Evolutionary conservation across 2,329 filamentous ascomycete species (phyloP).

Genomic region (Aspergillus tubingensis): DNA sequence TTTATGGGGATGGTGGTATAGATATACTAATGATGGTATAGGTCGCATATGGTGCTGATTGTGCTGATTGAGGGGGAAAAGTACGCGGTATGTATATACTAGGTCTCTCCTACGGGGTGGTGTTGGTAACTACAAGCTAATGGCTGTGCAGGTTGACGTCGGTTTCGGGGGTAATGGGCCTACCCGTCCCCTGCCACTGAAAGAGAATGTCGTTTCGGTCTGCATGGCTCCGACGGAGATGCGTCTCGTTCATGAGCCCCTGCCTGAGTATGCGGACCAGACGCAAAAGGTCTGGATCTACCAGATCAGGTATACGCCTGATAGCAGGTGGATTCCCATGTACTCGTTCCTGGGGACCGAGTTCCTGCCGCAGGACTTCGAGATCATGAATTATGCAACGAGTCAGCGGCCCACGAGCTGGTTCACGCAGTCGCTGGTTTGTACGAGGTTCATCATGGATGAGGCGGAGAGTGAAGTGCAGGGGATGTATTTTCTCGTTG

Average conservation of each 20-base stretch:
- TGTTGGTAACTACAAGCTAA: constrained; percentile 6
- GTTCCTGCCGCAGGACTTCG: constrained; percentile 63
- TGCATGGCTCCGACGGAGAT: constrained; percentile 58
- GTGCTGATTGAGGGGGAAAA: constrained; percentile 55
- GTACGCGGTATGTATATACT: constrained; percentile 45
- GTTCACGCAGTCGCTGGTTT: constrained; percentile 58
- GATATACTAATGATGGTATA: constrained; percentile 12
- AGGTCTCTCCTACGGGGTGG: too few relatives aligned
- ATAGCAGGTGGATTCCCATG: constrained; percentile 58
- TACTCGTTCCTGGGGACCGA: constrained; percentile 69
- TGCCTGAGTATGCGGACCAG: constrained; percentile 47
- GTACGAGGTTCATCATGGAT: constrained; percentile 57
- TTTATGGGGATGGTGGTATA: background rate
- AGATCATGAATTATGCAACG: constrained; percentile 60
- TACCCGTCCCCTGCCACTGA: constrained; percentile 59
- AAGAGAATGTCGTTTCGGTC: constrained; percentile 40
- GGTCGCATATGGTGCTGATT: constrained; percentile 63
- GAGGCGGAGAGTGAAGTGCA: constrained; percentile 47
- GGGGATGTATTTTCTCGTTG: constrained; percentile 57
- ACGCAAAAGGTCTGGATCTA: constrained; percentile 62
- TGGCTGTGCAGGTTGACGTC: constrained; percentile 54
- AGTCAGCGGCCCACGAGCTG: constrained; percentile 53
- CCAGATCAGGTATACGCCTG: constrained; percentile 55
- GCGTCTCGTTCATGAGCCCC: constrained; percentile 54
- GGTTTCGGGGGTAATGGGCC: constrained; percentile 66